Base-by-base conservation (phyloP, 2,329 filamentous ascomycete species). In the Cytospora paraplurivora region DNA sequence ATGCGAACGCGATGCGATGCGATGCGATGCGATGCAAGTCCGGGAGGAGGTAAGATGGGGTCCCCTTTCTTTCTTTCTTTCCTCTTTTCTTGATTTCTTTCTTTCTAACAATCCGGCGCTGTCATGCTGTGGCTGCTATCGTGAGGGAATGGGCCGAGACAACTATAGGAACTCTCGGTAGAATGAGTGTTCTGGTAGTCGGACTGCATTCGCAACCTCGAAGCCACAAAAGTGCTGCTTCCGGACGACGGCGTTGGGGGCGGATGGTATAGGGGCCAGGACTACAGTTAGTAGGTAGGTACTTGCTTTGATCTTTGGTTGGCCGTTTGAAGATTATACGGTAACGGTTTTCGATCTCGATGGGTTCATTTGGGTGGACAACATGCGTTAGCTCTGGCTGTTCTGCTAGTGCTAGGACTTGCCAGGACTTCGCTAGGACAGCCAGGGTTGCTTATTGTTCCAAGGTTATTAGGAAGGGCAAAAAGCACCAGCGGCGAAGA, bases 11-110 rank as follows among this genome's bases (percentile, higher is more conserved):
- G n/a, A n/a, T n/a, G n/a, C n/a, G 44, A 47, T 47, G 44, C n/a
- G 41, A 44, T 44, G 15, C 41, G 41, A 44, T 47, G 44, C n/a
- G 44, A 47, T 47, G 44, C 44, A 47, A 47, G 17, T n/a, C 44
- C 44, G 44, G 44, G 21, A 8, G 12, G 5, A n/a, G n/a, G n/a
- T 8, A 11, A 21, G n/a, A 47, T 8, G 44, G 44, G 44, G 6
- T 7, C 7, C 44, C 44, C 44, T 15, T 41, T 21, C 27, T 27
- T 27, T 27, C 27, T 27, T 27, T 27, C 4, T 27, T 27, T 27
- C 2, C 2, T 27, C 27, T 27, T 27, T 4, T n/a, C n/a, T n/a
- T n/a, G n/a, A n/a, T n/a, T 27, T 27, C 27, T 27, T 27, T 27
- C 27, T 27, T 27, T 27, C n/a, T 19, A 17, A 19, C 8, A 8